phyloP scores from a whole-genome alignment of 75 land plant species.

The Pseudotsuga menziesii region DNA sequence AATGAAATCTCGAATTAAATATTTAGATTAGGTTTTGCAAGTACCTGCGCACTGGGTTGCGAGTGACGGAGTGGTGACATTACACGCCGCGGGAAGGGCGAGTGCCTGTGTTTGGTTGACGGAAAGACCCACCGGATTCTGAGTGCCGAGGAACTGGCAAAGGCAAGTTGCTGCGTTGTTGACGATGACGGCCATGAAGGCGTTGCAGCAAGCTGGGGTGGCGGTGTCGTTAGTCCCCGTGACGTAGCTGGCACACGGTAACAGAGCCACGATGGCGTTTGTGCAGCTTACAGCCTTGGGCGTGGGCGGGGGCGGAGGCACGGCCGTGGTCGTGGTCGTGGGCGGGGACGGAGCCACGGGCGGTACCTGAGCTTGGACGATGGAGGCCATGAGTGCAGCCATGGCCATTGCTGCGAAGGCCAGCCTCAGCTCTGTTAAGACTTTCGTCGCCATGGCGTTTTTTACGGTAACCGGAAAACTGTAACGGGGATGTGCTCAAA shows the following conservation, averaged over 20 bases:
- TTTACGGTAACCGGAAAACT: too few relatives aligned
- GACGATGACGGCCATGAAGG: not conserved
- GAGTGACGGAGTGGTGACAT: constrained; percentile 2
- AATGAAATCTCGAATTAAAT: not conserved
- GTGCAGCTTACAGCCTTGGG: not conserved
- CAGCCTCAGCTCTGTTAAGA: too few relatives aligned
- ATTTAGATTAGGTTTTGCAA: not conserved
- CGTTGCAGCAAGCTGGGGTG: constrained; percentile 6
- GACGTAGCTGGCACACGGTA: not conserved
- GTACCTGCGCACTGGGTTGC: constrained; percentile 14
- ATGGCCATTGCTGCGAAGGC: not conserved
- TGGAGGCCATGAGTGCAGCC: not conserved
- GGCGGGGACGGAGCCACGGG: not conserved
- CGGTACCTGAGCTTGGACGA: not conserved
- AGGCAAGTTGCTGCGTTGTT: constrained; percentile 6
- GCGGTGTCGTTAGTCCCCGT: constrained; percentile 5
- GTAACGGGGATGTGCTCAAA: too few relatives aligned
- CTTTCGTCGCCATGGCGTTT: too few relatives aligned
- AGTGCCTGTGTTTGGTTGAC: constrained; percentile 12
- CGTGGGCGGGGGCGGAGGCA: not conserved
- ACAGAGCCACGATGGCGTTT: not conserved
- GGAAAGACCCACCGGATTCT: not conserved
- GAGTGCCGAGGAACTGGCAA: constrained; percentile 2
- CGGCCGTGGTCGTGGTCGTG: not conserved
- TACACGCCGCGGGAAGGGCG: constrained; percentile 12